Base-by-base conservation (phyloP, 805 yeast genomes). In the Brettanomyces naardenensis region DNA sequence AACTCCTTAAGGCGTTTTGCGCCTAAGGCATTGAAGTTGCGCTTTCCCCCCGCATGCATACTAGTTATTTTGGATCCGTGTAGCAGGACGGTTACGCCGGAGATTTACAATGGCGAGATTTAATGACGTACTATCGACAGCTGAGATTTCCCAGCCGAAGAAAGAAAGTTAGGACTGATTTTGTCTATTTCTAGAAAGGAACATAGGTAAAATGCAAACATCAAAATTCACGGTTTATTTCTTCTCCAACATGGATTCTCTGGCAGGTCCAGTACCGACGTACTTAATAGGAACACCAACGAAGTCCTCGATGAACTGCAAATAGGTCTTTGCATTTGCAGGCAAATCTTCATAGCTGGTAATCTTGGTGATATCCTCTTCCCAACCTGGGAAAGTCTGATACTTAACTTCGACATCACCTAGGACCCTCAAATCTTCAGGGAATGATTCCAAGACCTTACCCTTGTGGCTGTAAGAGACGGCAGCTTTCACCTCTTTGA, bases 211-310 rank as follows among this genome's bases (percentile, higher is more conserved):
- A n/a, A n/a, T n/a, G n/a, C n/a, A n/a, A n/a, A n/a, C n/a, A n/a
- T n/a, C n/a, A n/a, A n/a, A n/a, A n/a, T n/a, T n/a, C n/a, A n/a
- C n/a, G n/a, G n/a, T n/a, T n/a, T n/a, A n/a, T n/a, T n/a, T n/a
- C n/a, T 77, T 80, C 50, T 75, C 78, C 51, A 88, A 71, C 96
- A 88, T 89, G 27, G 89, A 78, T 40, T 83, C 95, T 68, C 97
- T 84, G 38, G 87, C 95, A 46, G 98, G 97, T 45, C 98, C 98
- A 41, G 95, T 92, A 59, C 98, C 98, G 44, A 92, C 92, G 97
- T 97, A 92, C 61, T 82, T 83, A 46, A 92, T 73, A 40, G 95
- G 95, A 41, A 86, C 90, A 35, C 73, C 71, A 44, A 89, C 69
- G 55, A 72, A 89, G 46, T 87, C 80, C 65, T 88, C 97, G 54